Evolutionary conservation across 1,284 basidiomycete genomes (phyloP).

Genomic region (Phylloporus sp.): DNA sequence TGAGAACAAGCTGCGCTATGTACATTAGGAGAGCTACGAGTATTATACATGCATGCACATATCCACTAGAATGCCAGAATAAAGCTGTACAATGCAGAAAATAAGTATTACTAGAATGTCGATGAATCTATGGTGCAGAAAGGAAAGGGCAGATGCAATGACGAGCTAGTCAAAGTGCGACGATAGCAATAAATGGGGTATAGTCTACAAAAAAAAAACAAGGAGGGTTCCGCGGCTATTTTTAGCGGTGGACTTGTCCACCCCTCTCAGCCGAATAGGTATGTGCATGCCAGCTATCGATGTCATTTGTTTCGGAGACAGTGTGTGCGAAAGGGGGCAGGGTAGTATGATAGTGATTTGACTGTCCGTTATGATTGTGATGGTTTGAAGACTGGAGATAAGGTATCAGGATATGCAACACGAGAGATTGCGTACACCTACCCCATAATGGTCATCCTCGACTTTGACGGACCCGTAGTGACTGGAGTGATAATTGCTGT

Average conservation of each 20-base stretch:
- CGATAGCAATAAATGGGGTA: slow-evolving; percentile 41
- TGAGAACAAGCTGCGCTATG: slow-evolving; percentile 27
- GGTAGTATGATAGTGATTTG: slow-evolving; percentile 41
- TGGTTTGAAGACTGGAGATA: slow-evolving; percentile 36
- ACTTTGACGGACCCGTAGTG: slow-evolving; percentile 59
- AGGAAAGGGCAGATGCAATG: slow-evolving; percentile 15
- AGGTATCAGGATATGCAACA: slow-evolving; percentile 1
- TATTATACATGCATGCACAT: slow-evolving; percentile 44
- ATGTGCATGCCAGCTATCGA: slow-evolving; percentile 59
- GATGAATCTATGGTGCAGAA: slow-evolving; percentile 32
- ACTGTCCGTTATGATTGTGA: slow-evolving; percentile 40
- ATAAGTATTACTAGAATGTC: slow-evolving; percentile 40
- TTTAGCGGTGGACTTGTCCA: slow-evolving; percentile 54
- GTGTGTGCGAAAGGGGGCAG: slow-evolving; percentile 51
- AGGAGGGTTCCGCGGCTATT: background rate
- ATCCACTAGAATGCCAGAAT: slow-evolving; percentile 41
- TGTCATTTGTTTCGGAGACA: slow-evolving; percentile 40
- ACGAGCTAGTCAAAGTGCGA: slow-evolving; percentile 23
- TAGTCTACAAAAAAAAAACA: slow-evolving; percentile 33
- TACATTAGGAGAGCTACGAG: slow-evolving; percentile 36
- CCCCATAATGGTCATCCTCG: slow-evolving; percentile 67
- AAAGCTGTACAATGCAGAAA: slow-evolving; percentile 40
- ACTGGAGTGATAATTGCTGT: slow-evolving; percentile 35
- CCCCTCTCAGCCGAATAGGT: slow-evolving; percentile 62
- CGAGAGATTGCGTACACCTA: slow-evolving; percentile 38